These are phyloP conservation scores for Wickerhamiella spandovensis DNA, from an alignment of 805 yeast genomes.

Conservation along the genomic window DNA sequence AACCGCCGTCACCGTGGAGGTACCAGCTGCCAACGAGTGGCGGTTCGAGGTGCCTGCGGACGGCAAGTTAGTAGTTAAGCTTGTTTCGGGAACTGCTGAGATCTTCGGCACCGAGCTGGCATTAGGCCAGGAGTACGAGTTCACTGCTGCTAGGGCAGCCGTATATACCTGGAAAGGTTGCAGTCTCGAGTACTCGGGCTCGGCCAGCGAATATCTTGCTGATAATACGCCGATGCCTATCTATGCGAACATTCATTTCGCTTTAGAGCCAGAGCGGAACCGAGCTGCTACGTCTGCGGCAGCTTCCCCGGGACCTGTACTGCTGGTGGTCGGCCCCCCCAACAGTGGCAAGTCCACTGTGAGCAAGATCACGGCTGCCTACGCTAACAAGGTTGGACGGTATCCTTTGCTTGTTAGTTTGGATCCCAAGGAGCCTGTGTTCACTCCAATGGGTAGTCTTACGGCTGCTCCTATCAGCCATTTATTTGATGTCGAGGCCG, in stretches of 20 bases:
- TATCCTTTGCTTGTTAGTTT: slow-evolving; percentile 67
- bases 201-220: slow-evolving; percentile 42
- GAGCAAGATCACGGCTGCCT: slow-evolving; percentile 53
- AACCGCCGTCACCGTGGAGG: slow-evolving; percentile 11
- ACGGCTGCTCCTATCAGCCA: slow-evolving; percentile 78
- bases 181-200: slow-evolving; percentile 35
- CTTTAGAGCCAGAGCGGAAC: slow-evolving; percentile 44
- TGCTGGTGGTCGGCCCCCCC: slow-evolving; percentile 54
- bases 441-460: slow-evolving; percentile 69
- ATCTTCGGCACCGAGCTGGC: slow-evolving; percentile 89
- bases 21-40: slow-evolving; percentile 46
- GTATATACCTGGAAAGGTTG: slow-evolving; percentile 57
- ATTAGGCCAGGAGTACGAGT: slow-evolving; percentile 44
- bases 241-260: slow-evolving; percentile 59
- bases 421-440: slow-evolving; percentile 60
- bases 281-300: slow-evolving; percentile 15
- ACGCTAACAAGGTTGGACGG: slow-evolving; percentile 58
- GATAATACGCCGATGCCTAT: slow-evolving; percentile 57
- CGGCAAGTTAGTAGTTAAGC: slow-evolving; percentile 36
- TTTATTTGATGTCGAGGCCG: slow-evolving; percentile 54
- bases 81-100: slow-evolving; percentile 65
- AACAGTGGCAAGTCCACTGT: slow-evolving; percentile 71
- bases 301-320: not conserved
- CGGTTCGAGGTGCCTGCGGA: slow-evolving; percentile 53
- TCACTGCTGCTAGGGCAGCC: slow-evolving; percentile 42